A percentile compares a stretch with the other conserved stretches of the same genome.
phyloP scores from a whole-genome alignment of 2,329 filamentous ascomycete species.

The Ophiostoma angusticollis region DNA sequence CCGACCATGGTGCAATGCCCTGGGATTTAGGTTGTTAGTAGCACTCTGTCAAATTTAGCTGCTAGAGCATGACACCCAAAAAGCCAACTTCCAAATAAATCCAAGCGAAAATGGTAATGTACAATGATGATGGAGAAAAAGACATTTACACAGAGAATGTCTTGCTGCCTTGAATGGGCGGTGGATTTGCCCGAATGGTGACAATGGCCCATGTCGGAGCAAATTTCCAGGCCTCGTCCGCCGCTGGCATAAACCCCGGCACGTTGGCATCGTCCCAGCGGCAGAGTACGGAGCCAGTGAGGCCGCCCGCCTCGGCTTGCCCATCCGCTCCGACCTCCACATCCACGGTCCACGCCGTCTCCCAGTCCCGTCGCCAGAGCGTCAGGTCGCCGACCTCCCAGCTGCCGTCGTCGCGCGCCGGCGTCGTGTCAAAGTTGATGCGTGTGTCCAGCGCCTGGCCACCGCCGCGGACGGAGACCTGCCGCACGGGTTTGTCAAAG shows the following conservation, averaged over 20 bases:
- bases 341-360: slow-evolving; percentile 62
- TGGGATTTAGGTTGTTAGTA: too few relatives aligned
- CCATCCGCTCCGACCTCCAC: slow-evolving; percentile 36
- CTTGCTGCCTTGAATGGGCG: slow-evolving; percentile 70
- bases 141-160: slow-evolving; percentile 39
- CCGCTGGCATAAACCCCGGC: slow-evolving; percentile 60
- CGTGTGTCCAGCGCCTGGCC: slow-evolving; percentile 47
- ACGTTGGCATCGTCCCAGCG: slow-evolving; percentile 79
- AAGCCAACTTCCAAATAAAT: not conserved
- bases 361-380: slow-evolving; percentile 75
- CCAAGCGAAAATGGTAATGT: not conserved
- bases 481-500: slow-evolving; percentile 55
- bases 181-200: slow-evolving; percentile 57
- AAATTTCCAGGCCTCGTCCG: slow-evolving; percentile 67
- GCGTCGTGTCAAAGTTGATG: slow-evolving; percentile 45
- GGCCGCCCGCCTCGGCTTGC: slow-evolving; percentile 15
- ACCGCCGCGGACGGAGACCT: slow-evolving; percentile 46
- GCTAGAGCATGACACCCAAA: too few relatives aligned
- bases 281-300: slow-evolving; percentile 60
- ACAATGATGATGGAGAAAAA: too few relatives aligned
- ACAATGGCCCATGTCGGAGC: slow-evolving; percentile 69
- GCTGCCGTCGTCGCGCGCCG: slow-evolving; percentile 33
- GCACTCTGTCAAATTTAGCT: too few relatives aligned
- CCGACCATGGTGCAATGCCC: too few relatives aligned
- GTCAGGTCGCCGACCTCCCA: slow-evolving; percentile 46